These are phyloP conservation scores for Fusarium graminum DNA, from an alignment of 2,329 filamentous ascomycete genomes.

Conservation along the genomic window DNA sequence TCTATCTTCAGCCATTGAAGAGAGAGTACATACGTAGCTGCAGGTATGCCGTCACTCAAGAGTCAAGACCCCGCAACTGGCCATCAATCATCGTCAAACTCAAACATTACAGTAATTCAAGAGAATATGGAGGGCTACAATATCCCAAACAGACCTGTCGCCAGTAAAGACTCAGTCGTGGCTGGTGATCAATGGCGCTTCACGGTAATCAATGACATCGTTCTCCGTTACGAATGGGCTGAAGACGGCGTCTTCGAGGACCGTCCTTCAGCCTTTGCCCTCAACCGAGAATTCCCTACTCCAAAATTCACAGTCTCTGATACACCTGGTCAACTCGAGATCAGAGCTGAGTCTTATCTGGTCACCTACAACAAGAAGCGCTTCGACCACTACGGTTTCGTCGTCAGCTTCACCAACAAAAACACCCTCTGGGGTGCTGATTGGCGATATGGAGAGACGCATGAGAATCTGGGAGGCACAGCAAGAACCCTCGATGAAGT, in stretches of 20 bases:
- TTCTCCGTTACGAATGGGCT: constrained; percentile 73
- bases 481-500: constrained; percentile 67
- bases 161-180: constrained; percentile 36
- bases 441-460: constrained; percentile 61
- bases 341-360: constrained; percentile 67
- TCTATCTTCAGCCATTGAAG: too few species aligned
- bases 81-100: constrained; percentile 1
- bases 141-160: constrained; percentile 37
- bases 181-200: constrained; percentile 65
- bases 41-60: neutral
- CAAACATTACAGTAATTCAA: neutral
- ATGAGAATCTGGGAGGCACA: constrained; percentile 60
- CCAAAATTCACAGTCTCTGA: constrained; percentile 64
- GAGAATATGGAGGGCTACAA: constrained; percentile 42
- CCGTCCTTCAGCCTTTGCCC: constrained; percentile 71
- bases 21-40: too few species aligned
- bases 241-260: constrained; percentile 72
- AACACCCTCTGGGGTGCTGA: constrained; percentile 56
- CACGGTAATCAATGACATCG: constrained; percentile 67
- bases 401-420: constrained; percentile 58
- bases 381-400: constrained; percentile 66
- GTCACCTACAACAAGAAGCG: constrained; percentile 69
- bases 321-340: constrained; percentile 62
- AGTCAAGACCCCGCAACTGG: constrained; percentile 9
- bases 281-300: constrained; percentile 61